phyloP scores from a whole-genome alignment of 176 grass and related monocot genomes.

The Oryza glaberrima region DNA sequence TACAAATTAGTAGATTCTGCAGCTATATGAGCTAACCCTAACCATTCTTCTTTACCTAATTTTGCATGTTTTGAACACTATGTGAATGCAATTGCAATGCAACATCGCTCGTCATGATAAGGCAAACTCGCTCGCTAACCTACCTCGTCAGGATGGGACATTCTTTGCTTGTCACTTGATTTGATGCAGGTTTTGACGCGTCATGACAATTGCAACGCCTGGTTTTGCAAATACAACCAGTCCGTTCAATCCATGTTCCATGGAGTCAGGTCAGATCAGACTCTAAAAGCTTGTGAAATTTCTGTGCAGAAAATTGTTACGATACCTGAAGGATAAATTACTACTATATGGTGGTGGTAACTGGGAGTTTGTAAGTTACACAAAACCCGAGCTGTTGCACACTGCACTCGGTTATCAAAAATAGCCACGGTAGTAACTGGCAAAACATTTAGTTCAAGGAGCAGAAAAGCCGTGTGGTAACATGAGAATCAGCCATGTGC shows the following conservation, averaged over 20 bases:
- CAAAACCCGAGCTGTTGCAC: background rate
- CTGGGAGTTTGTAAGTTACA: background rate
- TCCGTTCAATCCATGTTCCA: background rate
- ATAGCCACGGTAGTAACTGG: background rate
- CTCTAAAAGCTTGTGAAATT: background rate
- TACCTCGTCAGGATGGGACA: too few relatives aligned
- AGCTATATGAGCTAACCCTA: conserved; percentile 23
- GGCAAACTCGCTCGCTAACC: background rate
- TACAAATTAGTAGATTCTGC: conserved; percentile 43
- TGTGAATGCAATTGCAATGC: conserved; percentile 4
- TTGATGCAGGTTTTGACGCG: background rate
- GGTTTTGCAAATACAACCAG: background rate
- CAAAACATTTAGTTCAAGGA: background rate
- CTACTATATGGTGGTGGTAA: too few relatives aligned
- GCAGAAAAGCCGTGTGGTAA: background rate
- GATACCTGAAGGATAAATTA: too few relatives aligned
- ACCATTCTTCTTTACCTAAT: background rate
- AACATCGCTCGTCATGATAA: background rate
- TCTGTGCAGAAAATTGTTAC: background rate
- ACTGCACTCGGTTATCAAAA: background rate
- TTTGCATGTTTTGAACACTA: background rate
- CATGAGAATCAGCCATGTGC: background rate
- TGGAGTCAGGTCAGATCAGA: background rate
- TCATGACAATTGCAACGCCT: background rate
- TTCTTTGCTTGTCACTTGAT: background rate